These are phyloP conservation scores for Plasmopara viticola DNA, from an alignment of 352 stramenopile species.

Conservation along the genomic window DNA sequence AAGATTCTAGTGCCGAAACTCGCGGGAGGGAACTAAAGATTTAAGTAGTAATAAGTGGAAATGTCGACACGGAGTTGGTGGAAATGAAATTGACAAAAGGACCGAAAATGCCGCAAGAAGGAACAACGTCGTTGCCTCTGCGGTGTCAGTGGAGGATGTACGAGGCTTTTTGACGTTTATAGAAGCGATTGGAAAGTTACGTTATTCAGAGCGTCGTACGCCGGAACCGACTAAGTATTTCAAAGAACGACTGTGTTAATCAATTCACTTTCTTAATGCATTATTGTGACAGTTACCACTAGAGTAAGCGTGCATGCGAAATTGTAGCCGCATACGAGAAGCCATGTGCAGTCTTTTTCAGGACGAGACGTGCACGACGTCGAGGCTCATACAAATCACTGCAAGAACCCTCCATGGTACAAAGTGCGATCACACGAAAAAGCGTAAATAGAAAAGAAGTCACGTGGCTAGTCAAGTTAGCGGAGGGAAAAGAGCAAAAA, in stretches of 20 bases:
- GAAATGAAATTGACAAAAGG: conserved; percentile 18
- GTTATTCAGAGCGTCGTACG: conserved; percentile 50
- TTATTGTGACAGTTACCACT: no score
- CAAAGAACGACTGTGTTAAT: conserved; percentile 16
- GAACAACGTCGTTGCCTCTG: conserved; percentile 9
- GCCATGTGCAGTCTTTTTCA: no score
- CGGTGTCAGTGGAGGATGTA: conserved; percentile 41
- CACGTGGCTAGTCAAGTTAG: no score
- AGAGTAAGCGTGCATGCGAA: no score
- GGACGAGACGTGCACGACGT: no score
- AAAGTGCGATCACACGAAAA: no score
- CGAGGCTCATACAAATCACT: no score
- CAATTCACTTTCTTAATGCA: no score
- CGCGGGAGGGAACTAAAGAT: conserved; percentile 22
- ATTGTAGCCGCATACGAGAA: no score
- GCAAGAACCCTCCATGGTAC: no score
- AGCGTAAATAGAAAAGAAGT: no score
- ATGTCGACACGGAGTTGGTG: conserved; percentile 23
- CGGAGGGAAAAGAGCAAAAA: no score
- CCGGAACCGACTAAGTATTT: conserved; percentile 55
- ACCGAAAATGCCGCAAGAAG: conserved; percentile 5
- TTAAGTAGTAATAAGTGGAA: conserved; percentile 19
- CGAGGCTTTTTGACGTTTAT: conserved; percentile 47
- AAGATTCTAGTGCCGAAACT: background rate
- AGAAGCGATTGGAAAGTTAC: conserved; percentile 60